Evolutionary conservation across 1,139 yeast species (phyloP).

Genomic region (Suhomyces bokatorum): DNA sequence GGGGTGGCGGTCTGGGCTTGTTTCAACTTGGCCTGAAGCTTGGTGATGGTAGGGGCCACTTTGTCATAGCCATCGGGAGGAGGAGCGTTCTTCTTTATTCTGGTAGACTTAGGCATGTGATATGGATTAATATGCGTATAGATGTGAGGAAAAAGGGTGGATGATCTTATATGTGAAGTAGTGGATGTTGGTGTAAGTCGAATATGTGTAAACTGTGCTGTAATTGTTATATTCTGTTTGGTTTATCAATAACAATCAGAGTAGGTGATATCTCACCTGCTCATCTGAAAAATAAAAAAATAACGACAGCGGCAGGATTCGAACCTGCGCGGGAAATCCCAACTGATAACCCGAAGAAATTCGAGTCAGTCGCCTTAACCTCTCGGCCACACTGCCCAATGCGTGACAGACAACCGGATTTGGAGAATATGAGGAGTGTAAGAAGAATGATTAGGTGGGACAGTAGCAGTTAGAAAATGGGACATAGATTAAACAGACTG

Average conservation of each 20-base stretch:
- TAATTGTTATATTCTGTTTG: no score
- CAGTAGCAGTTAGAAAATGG: no score
- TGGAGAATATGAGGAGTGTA: not conserved
- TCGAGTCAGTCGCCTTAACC: conserved; percentile 23
- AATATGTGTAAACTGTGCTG: no score
- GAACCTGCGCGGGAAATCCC: conserved; percentile 92
- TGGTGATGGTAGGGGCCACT: conserved; percentile 68
- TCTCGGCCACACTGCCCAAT: conserved; percentile 19
- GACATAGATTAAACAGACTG: no score
- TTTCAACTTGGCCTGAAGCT: conserved; percentile 60
- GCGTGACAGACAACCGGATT: not conserved
- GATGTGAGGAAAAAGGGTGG: no score
- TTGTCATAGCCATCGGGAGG: conserved; percentile 79
- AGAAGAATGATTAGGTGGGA: no score
- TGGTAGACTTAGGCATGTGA: conserved; percentile 16
- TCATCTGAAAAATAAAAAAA: conserved; percentile 4
- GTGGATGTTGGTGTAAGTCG: no score
- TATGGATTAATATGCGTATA: no score
- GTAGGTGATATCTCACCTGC: no score
- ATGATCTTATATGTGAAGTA: no score
- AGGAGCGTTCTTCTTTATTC: conserved; percentile 18
- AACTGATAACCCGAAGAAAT: conserved; percentile 33
- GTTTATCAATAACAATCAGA: not conserved
- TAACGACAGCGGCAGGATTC: conserved; percentile 82
- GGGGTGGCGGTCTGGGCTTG: conserved; percentile 48